These are phyloP conservation scores for Coemansia biformis DNA, from an alignment of 192 early-diverging fungal genomes.

Conservation along the genomic window DNA sequence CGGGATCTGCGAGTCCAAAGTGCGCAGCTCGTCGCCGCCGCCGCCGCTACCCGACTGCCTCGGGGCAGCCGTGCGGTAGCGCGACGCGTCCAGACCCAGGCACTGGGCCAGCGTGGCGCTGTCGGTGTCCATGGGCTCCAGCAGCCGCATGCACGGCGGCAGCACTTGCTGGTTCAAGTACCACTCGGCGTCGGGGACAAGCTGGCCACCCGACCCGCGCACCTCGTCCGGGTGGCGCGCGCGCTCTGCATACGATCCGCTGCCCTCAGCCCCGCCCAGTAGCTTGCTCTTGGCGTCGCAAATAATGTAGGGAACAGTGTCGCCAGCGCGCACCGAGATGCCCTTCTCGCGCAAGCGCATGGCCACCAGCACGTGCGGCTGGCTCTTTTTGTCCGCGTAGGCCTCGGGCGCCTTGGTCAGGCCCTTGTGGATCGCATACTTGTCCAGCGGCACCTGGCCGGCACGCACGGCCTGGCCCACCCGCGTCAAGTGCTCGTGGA, in stretches of 20 bases:
- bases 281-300: slow-evolving; percentile 51
- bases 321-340: slow-evolving; percentile 65
- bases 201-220: slow-evolving; percentile 28
- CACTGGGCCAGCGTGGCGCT: slow-evolving; percentile 69
- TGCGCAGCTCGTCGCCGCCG: slow-evolving; percentile 57
- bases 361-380: slow-evolving; percentile 96
- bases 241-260: slow-evolving; percentile 58
- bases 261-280: not conserved
- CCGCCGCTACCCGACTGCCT: slow-evolving; percentile 7
- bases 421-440: slow-evolving; percentile 90
- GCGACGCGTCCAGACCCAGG: slow-evolving; percentile 72
- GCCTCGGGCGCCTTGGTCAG: slow-evolving; percentile 87
- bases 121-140: slow-evolving; percentile 82
- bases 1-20: slow-evolving; percentile 72
- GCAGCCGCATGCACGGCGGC: slow-evolving; percentile 78
- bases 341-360: slow-evolving; percentile 71
- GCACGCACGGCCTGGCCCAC: slow-evolving; percentile 68
- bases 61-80: slow-evolving; percentile 47
- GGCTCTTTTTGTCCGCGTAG: slow-evolving; percentile 80
- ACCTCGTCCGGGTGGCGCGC: slow-evolving; percentile 87
- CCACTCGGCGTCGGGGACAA: slow-evolving; percentile 77
- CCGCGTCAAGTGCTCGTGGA: slow-evolving; percentile 67
- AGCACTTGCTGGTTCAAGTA: slow-evolving; percentile 89
- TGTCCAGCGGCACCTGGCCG: slow-evolving; percentile 66
- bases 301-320: slow-evolving; percentile 91